Evolutionary conservation across 345 rosid genomes (phyloP).

Genomic region (Carallia pectinifolia): DNA sequence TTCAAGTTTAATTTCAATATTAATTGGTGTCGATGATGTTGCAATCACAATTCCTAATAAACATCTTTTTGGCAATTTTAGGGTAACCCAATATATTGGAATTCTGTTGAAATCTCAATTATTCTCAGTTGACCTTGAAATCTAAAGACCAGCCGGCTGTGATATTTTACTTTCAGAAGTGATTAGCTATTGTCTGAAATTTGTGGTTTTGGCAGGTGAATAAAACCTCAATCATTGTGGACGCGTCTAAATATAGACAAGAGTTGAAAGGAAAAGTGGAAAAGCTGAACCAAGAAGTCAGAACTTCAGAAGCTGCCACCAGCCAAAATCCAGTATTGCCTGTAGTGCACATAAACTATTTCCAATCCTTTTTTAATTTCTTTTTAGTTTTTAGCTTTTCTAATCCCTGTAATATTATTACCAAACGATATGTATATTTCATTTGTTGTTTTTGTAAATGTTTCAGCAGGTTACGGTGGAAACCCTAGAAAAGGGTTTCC

Average conservation of each 20-base stretch:
- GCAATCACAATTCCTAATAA: too few relatives aligned
- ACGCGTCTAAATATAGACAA: constrained; percentile 50
- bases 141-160: too few relatives aligned
- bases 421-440: background rate
- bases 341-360: constrained; percentile 25
- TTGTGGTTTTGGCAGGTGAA: constrained; percentile 32
- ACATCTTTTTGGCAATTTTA: too few relatives aligned
- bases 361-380: background rate
- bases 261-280: constrained; percentile 55
- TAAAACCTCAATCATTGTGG: constrained; percentile 48
- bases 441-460: background rate
- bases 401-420: too few relatives aligned
- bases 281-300: constrained; percentile 37
- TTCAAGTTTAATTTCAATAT: background rate
- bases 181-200: background rate
- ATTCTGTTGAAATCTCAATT: too few relatives aligned
- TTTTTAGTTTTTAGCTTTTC: too few relatives aligned
- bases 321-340: constrained; percentile 34
- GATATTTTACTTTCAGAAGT: background rate
- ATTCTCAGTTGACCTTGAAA: too few relatives aligned
- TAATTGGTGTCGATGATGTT: too few relatives aligned
- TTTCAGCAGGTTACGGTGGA: constrained; percentile 51
- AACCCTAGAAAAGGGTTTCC: constrained; percentile 56
- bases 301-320: constrained; percentile 20
- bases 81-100: too few relatives aligned